Evolutionary conservation across 495 filamentous ascomycete genomes (phyloP).

Genomic region (Viridothelium virens): DNA sequence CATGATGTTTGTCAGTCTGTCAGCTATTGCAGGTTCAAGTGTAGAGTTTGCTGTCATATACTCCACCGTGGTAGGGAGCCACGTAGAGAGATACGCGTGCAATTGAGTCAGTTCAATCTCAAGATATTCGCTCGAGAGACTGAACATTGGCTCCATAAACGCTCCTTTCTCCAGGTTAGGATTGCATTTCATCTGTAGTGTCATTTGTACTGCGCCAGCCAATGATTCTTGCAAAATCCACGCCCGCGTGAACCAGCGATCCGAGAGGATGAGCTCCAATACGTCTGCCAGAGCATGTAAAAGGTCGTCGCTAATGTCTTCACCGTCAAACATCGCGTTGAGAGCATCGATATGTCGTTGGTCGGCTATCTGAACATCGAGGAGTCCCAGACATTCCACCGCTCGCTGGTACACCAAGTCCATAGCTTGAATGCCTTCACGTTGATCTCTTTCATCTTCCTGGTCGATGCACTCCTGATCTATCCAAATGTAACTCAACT

Average conservation of each 20-base stretch:
- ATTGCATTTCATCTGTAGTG: conserved; percentile 1
- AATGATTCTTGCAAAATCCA: conserved; percentile 12
- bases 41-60: not conserved
- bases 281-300: not conserved
- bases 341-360: not conserved
- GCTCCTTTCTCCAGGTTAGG: not conserved
- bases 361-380: not conserved
- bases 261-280: conserved; percentile 8
- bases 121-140: not conserved
- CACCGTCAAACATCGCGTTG: not conserved
- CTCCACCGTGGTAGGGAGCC: not conserved
- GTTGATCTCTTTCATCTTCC: conserved; percentile 30
- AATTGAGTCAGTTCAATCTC: conserved; percentile 9
- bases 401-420: conserved; percentile 34
- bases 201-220: conserved; percentile 4
- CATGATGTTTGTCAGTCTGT: not conserved
- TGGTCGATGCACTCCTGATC: conserved; percentile 41
- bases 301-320: not conserved
- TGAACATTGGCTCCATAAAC: conserved; percentile 3
- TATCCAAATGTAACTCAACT: conserved; percentile 33
- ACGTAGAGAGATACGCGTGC: conserved; percentile 5
- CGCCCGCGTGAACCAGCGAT: conserved; percentile 4
- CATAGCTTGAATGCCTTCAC: conserved; percentile 37
- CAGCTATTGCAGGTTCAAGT: not conserved
- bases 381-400: not conserved